Base-by-base conservation (phyloP, 2,329 filamentous ascomycete species). In the Penicillium sp. region DNA sequence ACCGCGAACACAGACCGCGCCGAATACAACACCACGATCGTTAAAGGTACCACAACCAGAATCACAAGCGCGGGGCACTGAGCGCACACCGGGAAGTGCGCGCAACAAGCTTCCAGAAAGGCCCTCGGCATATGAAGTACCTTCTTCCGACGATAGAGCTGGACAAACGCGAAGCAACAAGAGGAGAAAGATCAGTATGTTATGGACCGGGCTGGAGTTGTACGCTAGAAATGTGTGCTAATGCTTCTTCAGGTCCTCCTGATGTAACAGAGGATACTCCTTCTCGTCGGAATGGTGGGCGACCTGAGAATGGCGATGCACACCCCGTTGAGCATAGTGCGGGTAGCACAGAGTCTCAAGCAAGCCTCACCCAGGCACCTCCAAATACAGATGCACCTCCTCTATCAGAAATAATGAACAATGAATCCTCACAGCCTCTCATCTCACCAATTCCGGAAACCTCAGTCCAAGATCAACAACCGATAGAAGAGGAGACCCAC, bases 41-140 rank as follows among this genome's bases (percentile, higher is more conserved):
- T 60, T 62, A n/a, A 61, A 56, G 48, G 57, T 50, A 32, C 62
- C 61, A 37, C 60, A 59, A 24, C 45, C 56, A 13, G 49, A 50
- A 31, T 63, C 63, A 32, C 64, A 61, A 42, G 37, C 42, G 11
- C 51, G 42, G 38, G 39, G 40, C 14, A 13, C 42, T 7, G 60
- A 55, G 40, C 66, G 64, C 52, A 69, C 67, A n/a, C 69, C 70
- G 11, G 64, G 66, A 48, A 72, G 67, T 46, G 67, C 70, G 61
- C 70, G 69, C 50, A 72, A 71, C 59, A 45, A 55, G n/a, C 61
- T 66, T 10, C 66, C 70, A 16, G 61, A 61, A 24, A 66, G 71
- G 35, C 69, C 67, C 16, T 74, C 73, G 16, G 64, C 69, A 34
- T 75, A 73, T 50, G 73, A 76, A 48, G 67, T 74, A 53, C 70